Conservation (phyloP, 1,284 basidiomycete genomes). For the Porogramme epimiltina region DNA sequence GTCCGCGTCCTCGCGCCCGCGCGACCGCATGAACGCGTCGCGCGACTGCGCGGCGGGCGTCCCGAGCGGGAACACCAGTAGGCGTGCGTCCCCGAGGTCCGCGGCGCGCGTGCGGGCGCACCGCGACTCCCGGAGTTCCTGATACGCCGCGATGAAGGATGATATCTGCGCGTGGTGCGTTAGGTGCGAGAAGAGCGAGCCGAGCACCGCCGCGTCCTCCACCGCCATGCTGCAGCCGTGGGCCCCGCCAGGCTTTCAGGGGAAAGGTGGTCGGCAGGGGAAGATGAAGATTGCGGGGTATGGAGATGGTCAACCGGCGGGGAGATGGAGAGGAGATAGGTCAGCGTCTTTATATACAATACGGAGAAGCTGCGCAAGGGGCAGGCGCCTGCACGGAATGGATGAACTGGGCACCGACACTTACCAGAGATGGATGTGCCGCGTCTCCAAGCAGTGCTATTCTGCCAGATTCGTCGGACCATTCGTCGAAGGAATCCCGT, state of each 20-base stretch:
- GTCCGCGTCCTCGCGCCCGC: constrained; percentile 23
- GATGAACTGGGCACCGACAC: constrained; percentile 30
- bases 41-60: constrained; percentile 39
- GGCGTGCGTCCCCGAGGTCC: constrained; percentile 39
- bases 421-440: constrained; percentile 45
- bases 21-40: constrained; percentile 39
- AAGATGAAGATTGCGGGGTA: no score
- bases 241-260: constrained; percentile 37
- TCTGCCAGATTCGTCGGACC: constrained; percentile 51
- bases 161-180: constrained; percentile 40
- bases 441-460: constrained; percentile 52
- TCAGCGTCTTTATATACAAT: no score
- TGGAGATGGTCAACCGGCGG: no score
- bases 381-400: not conserved
- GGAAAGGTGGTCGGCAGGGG: no score
- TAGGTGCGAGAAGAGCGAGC: constrained; percentile 47
- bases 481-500: constrained; percentile 47
- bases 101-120: constrained; percentile 36
- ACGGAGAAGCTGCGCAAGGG: no score
- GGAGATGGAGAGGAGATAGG: not conserved
- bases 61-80: constrained; percentile 40
- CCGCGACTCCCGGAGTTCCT: constrained; percentile 44
- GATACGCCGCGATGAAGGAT: constrained; percentile 43
- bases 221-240: constrained; percentile 41
- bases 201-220: constrained; percentile 49